Evolutionary conservation across 495 filamentous ascomycete species (phyloP).

Genomic region (Umbilicaria muhlenbergii): DNA sequence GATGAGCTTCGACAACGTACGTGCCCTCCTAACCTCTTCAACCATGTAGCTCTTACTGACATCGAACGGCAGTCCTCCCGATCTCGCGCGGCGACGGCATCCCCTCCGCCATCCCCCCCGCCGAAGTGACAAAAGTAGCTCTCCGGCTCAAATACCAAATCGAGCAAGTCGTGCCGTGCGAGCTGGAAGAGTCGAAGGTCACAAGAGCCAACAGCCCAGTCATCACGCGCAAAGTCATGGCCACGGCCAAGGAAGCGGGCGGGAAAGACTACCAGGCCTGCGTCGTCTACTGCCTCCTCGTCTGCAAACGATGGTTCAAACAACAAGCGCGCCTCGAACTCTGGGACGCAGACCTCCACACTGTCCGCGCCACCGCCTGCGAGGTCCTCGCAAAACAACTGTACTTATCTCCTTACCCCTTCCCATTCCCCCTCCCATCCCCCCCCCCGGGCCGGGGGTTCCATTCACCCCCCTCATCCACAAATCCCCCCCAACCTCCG

Average conservation of each 20-base stretch:
- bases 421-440: too few relatives aligned
- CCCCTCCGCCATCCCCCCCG: conserved; percentile 45
- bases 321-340: conserved; percentile 66
- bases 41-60: conserved; percentile 18
- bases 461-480: not conserved
- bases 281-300: conserved; percentile 71
- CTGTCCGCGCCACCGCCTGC: conserved; percentile 65
- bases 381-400: conserved; percentile 91
- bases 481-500: not conserved
- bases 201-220: conserved; percentile 67
- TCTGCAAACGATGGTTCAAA: conserved; percentile 86
- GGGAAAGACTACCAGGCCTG: conserved; percentile 59
- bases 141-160: conserved; percentile 83
- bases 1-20: conserved; percentile 22
- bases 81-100: conserved; percentile 33
- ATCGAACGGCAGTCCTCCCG: conserved; percentile 40
- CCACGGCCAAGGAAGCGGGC: conserved; percentile 66
- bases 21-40: not conserved
- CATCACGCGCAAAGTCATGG: conserved; percentile 63
- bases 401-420: conserved; percentile 19
- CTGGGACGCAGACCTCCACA: conserved; percentile 79
- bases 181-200: conserved; percentile 56
- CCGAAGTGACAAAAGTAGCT: conserved; percentile 71
- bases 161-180: conserved; percentile 75
- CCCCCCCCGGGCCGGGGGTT: too few relatives aligned